Base-by-base conservation (phyloP, 768 basidiomycete genomes). In the Candolleomyces efflorescens region DNA sequence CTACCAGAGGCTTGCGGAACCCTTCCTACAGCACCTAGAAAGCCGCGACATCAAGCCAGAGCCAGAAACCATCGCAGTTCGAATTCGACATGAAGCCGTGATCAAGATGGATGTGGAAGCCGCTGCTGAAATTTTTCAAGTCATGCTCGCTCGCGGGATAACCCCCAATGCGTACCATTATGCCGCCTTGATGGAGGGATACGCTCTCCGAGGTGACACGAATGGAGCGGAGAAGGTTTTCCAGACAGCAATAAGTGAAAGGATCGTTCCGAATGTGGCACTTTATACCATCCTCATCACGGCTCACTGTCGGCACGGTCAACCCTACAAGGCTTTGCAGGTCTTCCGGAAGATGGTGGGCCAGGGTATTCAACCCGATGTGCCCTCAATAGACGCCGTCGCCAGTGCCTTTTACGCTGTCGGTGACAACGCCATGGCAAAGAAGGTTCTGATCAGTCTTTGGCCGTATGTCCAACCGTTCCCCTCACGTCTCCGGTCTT, bases 251-350 rank as follows among this genome's bases (percentile, higher is more conserved):
- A 64, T 67, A 41, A 69, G 73, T 41, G 75, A 78, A 4, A 83
- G 84, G 23, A 67, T 87, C 58, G 69, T 74, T 22, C 81, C 85
- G 20, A 84, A 85, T 62, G 77, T 82, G 18, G 79, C 86, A 46
- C 83, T 90, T 79, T 89, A 85, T 75, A 92, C 91, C 23, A 84
- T 87, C 60, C 78, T 94, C 59, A 85, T 94, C 62, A 75, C 78
- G 37, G 91, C 88, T 2, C 81, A 86, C 68, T 87, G 82, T 20
- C 81, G 82, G n/a, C 75, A 77, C 53, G 80, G 82, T 13, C 71
- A 83, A 32, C 82, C 87, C 5, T 71, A 73, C 3, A 66, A 71
- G 24, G 89, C 89, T 0, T 69, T 81, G 62, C 70, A 68, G 32
- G 71, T 76, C 23, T 92, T 91, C 65, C 77, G 78, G 36, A 69